phyloP scores from a whole-genome alignment of 805 yeast species.

The Teunomyces stri region DNA sequence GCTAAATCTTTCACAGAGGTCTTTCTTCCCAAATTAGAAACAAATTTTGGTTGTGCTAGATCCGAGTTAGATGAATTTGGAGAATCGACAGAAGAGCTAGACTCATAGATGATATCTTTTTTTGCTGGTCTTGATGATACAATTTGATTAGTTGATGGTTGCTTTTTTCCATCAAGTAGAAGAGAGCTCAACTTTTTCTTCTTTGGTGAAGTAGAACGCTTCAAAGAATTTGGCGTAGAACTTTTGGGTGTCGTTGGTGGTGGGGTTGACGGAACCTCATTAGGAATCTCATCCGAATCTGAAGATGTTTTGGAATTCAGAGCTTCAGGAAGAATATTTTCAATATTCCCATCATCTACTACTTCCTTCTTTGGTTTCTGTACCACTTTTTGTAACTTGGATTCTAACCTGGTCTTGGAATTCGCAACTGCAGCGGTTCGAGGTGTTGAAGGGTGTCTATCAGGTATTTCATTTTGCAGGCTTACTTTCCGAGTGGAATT shows the following conservation, averaged over 20 bases:
- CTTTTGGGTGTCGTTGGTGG: conserved; percentile 16
- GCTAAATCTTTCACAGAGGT: conserved; percentile 36
- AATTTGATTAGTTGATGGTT: conserved; percentile 7
- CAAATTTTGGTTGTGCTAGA: conserved; percentile 28
- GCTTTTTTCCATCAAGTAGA: conserved; percentile 11
- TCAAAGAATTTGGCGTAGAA: conserved; percentile 18
- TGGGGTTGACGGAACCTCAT: conserved; percentile 14
- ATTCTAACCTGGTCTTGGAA: conserved; percentile 27
- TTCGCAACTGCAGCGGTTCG: conserved; percentile 11
- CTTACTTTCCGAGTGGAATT: conserved; percentile 21
- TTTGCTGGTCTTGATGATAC: conserved; percentile 24
- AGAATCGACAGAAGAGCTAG: conserved; percentile 6
- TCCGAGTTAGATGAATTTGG: conserved; percentile 14
- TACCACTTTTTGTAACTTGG: conserved; percentile 25
- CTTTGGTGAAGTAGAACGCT: conserved; percentile 39
- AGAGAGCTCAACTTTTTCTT: conserved; percentile 29
- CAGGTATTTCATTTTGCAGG: conserved; percentile 1
- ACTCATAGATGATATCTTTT: conserved; percentile 26
- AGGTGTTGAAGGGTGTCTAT: not conserved
- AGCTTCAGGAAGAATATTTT: not conserved
- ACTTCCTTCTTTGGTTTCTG: conserved; percentile 13
- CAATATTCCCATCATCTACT: not conserved
- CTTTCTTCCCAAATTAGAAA: conserved; percentile 24
- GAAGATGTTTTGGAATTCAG: conserved; percentile 2
- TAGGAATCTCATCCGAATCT: not conserved